Conservation (phyloP, 257 asterid genomes). For the Agastache rugosa region DNA sequence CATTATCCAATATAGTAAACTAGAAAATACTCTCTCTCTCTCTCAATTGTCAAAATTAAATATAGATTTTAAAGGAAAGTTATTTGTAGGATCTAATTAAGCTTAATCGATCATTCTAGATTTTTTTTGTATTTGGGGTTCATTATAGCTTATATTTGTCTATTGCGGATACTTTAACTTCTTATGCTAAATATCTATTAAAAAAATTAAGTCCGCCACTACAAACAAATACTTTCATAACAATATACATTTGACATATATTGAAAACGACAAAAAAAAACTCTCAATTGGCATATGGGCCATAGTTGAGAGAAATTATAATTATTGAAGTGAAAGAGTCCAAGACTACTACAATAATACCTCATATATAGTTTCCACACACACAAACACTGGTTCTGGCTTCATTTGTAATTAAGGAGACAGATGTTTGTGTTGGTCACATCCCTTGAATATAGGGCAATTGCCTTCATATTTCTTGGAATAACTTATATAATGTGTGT, state of each 20-base stretch:
- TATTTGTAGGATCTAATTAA: too few relatives aligned
- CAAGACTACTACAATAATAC: conserved; percentile 12
- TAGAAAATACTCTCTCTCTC: too few relatives aligned
- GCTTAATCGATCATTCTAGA: too few relatives aligned
- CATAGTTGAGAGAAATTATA: background rate
- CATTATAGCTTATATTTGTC: too few relatives aligned
- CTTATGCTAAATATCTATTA: too few relatives aligned
- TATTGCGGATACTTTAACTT: too few relatives aligned
- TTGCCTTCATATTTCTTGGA: background rate
- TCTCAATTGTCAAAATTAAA: too few relatives aligned
- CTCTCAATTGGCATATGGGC: background rate
- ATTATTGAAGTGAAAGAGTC: conserved; percentile 26
- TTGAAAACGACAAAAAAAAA: background rate
- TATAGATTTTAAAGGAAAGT: too few relatives aligned
- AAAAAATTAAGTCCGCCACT: background rate
- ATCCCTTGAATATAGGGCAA: conserved; percentile 42
- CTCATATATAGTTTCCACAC: conserved; percentile 1
- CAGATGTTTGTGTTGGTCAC: conserved; percentile 34
- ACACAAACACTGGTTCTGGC: conserved; percentile 17
- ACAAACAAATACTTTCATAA: background rate
- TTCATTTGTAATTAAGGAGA: conserved; percentile 17
- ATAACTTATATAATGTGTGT: background rate
- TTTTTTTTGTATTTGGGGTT: too few relatives aligned
- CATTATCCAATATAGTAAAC: too few relatives aligned
- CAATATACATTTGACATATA: background rate